Evolutionary conservation across 306 rosid species (phyloP), one percentile per base, ranked within the genome.

Genomic region (Prunus campanulata): DNA sequence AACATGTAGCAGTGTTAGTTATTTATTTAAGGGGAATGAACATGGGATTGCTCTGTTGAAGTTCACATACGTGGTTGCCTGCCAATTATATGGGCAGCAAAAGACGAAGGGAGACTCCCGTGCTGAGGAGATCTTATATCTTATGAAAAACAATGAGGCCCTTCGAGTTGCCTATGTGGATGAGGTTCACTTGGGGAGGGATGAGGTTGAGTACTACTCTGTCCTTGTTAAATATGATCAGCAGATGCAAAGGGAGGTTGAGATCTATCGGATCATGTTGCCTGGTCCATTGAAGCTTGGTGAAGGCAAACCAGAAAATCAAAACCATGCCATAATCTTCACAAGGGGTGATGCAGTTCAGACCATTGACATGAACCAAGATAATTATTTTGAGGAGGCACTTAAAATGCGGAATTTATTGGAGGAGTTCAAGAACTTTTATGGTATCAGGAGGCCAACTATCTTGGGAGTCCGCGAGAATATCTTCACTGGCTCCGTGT

Each of bases 281-380:
- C 98, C 98, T 11, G 98, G 98, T 79, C 97, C 94, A 54, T 70
- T 94, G 82, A 91, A 94, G 79, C 83, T 94, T 44, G 98, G 98
- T 61, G 98, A 94, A 87, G 98, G 98, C 70, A 94, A 94, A 77
- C 97, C 98, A 32, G 98, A 94, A 79, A 94, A 94, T 77, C 98
- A 94, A 78, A 94, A 93, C 82, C 98, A 94, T 81, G 97, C 98
- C 75, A 81, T 94, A 81, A 90, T 94, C 84, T 94, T 94, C 82
- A 94, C 97, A 27, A 82, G 98, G 47, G 98, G 98, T 42, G 98
- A 94, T 85, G 97, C 98, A 39, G 0, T 94, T 84, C 98, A 91
- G 77, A 88, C 98, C 68, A 94, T 94, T 78, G 98, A 94, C 85
- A 94, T 94, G 98, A 94, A 94, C 83, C 98, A 94, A 83, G 98